These are phyloP conservation scores for Dactylellina sp. DNA, from an alignment of 2,329 filamentous ascomycete species.

Conservation along the genomic window DNA sequence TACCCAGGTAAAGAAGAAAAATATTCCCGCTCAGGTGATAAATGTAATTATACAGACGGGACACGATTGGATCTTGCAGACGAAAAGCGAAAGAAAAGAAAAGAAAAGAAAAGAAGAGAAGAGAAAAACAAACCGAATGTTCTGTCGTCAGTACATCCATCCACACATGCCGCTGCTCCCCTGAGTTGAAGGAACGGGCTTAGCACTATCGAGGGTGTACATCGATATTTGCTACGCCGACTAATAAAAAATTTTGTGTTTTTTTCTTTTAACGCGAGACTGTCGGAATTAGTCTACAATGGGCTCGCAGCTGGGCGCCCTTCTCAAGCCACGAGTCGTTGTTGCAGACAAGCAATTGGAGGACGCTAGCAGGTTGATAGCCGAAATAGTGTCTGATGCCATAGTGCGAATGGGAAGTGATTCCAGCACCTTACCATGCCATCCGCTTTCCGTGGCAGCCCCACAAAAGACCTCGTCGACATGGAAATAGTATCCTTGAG, in stretches of 20 bases:
- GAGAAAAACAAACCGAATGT: conserved; percentile 38
- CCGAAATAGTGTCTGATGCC: conserved; percentile 56
- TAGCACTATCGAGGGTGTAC: conserved; percentile 5
- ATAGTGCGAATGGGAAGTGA: conserved; percentile 54
- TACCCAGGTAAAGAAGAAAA: conserved; percentile 10
- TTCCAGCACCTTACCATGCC: conserved; percentile 47
- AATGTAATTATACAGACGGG: conserved; percentile 26
- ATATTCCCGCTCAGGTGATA: conserved; percentile 50
- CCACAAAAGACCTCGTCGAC: conserved; percentile 51
- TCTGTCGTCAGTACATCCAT: conserved; percentile 31
- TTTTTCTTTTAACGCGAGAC: conserved; percentile 27
- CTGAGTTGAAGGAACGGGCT: conserved; percentile 24
- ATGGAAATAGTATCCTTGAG: conserved; percentile 8
- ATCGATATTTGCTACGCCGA: conserved; percentile 12
- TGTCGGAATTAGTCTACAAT: conserved; percentile 53
- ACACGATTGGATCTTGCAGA: conserved; percentile 16
- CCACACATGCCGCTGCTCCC: conserved; percentile 41
- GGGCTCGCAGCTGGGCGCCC: conserved; percentile 28
- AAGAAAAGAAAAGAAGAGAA: conserved; percentile 28
- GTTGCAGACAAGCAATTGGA: conserved; percentile 45
- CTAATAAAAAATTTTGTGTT: conserved; percentile 35
- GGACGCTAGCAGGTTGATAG: conserved; percentile 53
- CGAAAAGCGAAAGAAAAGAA: conserved; percentile 27
- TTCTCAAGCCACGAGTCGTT: conserved; percentile 53
- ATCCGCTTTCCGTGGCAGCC: conserved; percentile 29